Conservation (phyloP, 2,329 filamentous ascomycete species). For the Colletotrichum cordylinicola region DNA sequence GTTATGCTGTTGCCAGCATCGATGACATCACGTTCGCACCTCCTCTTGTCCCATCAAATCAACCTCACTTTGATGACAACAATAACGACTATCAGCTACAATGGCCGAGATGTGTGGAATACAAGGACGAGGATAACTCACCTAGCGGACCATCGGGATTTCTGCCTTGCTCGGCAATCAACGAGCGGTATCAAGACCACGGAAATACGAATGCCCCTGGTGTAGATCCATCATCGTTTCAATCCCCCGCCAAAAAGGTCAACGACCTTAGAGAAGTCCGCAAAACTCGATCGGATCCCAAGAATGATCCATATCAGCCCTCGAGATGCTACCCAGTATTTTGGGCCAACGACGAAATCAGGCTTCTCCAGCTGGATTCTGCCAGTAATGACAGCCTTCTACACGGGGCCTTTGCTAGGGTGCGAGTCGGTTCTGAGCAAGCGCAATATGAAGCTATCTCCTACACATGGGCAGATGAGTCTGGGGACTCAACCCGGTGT, state of each 20-base stretch:
- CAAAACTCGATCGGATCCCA: not conserved
- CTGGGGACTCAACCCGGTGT: not conserved
- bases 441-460: not conserved
- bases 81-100: fast-evolving
- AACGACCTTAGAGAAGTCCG: fast-evolving
- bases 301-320: not conserved
- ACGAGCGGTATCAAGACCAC: not conserved
- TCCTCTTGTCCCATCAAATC: not conserved
- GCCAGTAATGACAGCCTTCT: not conserved
- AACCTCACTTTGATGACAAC: not conserved
- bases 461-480: not conserved
- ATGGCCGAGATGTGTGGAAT: not conserved
- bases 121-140: not conserved
- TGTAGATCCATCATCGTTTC: not conserved
- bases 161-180: not conserved
- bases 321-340: not conserved
- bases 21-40: not conserved
- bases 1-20: not conserved
- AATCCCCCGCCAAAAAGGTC: not conserved
- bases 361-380: not conserved
- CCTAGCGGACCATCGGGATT: fast-evolving
- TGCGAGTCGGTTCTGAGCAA: not conserved
- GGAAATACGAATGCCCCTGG: fast-evolving
- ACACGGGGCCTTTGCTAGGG: not conserved
- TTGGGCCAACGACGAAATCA: not conserved